Conservation (phyloP, 768 basidiomycete species). For the Tylopilus cervinicoccineus region DNA sequence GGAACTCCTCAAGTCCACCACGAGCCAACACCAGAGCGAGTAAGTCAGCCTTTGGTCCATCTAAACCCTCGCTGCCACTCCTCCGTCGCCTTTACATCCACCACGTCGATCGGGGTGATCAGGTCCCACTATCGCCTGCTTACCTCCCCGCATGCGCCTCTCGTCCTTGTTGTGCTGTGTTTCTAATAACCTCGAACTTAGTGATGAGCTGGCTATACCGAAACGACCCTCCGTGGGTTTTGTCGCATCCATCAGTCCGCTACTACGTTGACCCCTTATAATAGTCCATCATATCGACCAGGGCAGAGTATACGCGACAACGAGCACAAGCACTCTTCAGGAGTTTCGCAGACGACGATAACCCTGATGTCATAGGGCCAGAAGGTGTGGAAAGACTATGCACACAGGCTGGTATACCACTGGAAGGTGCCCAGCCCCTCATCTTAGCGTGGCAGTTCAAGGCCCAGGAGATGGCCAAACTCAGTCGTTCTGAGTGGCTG, state of each 20-base stretch:
- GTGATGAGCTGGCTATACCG: slow-evolving; percentile 41
- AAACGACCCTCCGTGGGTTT: slow-evolving; percentile 29
- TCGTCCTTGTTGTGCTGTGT: slow-evolving; percentile 61
- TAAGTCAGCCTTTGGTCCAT: slow-evolving; percentile 28
- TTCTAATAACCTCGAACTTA: slow-evolving; percentile 50
- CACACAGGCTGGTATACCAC: slow-evolving; percentile 60
- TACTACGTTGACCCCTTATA: neutral
- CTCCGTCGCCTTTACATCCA: slow-evolving; percentile 10
- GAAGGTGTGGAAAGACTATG: slow-evolving; percentile 73
- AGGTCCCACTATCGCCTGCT: slow-evolving; percentile 22
- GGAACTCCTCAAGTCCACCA: slow-evolving; percentile 25
- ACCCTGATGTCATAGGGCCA: slow-evolving; percentile 52
- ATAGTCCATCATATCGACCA: slow-evolving; percentile 6
- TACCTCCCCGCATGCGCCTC: slow-evolving; percentile 51
- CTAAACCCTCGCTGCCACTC: slow-evolving; percentile 9
- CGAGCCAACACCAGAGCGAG: slow-evolving; percentile 23
- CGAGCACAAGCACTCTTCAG: slow-evolving; percentile 56
- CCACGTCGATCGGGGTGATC: slow-evolving; percentile 20
- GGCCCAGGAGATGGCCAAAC: slow-evolving; percentile 68
- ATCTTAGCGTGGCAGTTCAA: slow-evolving; percentile 74
- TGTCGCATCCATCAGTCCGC: neutral
- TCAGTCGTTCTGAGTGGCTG: slow-evolving; percentile 69
- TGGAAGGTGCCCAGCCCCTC: slow-evolving; percentile 71
- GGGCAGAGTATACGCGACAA: slow-evolving; percentile 44
- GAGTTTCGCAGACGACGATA: slow-evolving; percentile 55